phyloP scores from a whole-genome alignment of 1,284 basidiomycete species.

The Naganishia sp. region DNA sequence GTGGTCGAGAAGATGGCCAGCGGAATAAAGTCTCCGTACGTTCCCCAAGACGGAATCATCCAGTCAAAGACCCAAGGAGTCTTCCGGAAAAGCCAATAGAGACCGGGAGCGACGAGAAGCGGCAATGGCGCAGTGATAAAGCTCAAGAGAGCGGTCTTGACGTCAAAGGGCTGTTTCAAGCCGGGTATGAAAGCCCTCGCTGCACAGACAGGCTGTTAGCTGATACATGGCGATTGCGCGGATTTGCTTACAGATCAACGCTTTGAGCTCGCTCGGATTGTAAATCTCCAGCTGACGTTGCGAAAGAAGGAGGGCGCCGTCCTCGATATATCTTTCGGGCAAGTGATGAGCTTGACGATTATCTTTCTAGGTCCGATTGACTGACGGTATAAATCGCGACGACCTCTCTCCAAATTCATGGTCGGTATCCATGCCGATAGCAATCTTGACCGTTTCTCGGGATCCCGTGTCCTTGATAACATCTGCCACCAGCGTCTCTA shows the following conservation, averaged over 20 bases:
- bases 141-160: background rate
- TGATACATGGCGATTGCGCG: no score
- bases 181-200: slow-evolving; percentile 7
- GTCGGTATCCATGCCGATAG: slow-evolving; percentile 2
- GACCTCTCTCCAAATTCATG: background rate
- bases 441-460: slow-evolving; percentile 1
- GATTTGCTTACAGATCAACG: slow-evolving; percentile 2
- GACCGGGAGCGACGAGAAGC: background rate
- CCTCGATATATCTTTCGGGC: background rate
- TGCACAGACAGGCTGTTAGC: background rate
- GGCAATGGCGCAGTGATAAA: background rate
- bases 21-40: background rate
- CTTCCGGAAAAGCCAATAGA: slow-evolving; percentile 6
- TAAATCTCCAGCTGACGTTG: slow-evolving; percentile 1
- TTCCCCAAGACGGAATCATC: background rate
- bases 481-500: background rate
- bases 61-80: background rate
- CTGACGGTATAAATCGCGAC: slow-evolving; percentile 2
- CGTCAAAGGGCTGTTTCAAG: background rate
- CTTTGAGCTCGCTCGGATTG: background rate
- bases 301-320: slow-evolving; percentile 2
- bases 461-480: background rate
- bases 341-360: background rate
- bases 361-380: background rate
- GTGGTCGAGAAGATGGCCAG: background rate